These are phyloP conservation scores for Colletotrichum orbiculare DNA, from an alignment of 2,329 filamentous ascomycete species.

Conservation along the genomic window DNA sequence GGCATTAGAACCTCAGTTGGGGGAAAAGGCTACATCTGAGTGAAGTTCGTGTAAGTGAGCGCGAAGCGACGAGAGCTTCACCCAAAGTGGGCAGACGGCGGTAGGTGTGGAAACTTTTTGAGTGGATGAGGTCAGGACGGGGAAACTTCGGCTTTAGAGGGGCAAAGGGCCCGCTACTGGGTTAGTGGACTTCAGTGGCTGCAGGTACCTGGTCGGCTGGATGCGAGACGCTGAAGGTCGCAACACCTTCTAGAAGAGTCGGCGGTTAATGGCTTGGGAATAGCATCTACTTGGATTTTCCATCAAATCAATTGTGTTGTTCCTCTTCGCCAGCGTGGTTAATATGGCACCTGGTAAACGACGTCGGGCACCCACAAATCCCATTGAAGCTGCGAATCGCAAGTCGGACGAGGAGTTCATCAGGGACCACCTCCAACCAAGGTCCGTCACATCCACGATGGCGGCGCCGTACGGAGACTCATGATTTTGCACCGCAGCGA, in stretches of 20 bases:
- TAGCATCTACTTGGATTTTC: background rate
- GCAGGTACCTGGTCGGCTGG: background rate
- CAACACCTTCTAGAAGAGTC: too few species aligned
- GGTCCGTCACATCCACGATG: conserved; percentile 48
- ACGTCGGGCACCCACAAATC: conserved; percentile 40
- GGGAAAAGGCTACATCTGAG: conserved; percentile 24
- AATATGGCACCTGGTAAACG: conserved; percentile 36
- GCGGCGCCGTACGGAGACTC: background rate
- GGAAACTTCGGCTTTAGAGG: conserved; percentile 27
- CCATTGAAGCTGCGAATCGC: conserved; percentile 61
- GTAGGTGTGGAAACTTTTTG: conserved; percentile 27
- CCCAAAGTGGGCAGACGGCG: background rate
- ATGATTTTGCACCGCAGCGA: conserved; percentile 27
- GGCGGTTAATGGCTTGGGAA: too few species aligned
- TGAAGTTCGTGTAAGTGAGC: background rate
- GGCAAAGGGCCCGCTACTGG: background rate
- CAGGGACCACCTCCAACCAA: conserved; percentile 57
- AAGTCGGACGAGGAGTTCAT: conserved; percentile 62
- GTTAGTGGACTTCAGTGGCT: background rate
- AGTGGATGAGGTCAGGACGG: conserved; percentile 34
- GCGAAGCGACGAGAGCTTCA: conserved; percentile 2
- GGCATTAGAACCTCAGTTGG: conserved; percentile 15
- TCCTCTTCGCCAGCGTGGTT: background rate
- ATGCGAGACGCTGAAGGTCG: too few species aligned
- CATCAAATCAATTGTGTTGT: background rate